A percentile compares a stretch with the other conserved stretches of the same genome.
phyloP scores from a whole-genome alignment of 225 moss, liverwort and hornwort species.

The Climacium dendroides region DNA sequence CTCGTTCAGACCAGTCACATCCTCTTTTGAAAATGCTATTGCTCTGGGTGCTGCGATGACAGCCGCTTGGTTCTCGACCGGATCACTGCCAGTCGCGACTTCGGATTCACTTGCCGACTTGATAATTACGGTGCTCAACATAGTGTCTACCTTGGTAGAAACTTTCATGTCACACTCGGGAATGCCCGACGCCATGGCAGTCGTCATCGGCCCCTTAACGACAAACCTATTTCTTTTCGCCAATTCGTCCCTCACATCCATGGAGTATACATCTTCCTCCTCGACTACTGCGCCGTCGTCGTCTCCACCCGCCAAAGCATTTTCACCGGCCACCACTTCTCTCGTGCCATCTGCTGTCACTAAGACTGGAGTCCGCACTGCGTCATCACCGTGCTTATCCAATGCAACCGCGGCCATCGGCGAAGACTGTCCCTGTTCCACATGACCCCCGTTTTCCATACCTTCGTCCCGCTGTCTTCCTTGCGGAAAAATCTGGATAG shows the following conservation, averaged over 20 bases:
- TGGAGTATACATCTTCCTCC: constrained; percentile 22
- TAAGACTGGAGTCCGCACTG: neutral
- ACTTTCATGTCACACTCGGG: constrained; percentile 1
- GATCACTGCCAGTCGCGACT: neutral
- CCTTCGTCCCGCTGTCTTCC: neutral
- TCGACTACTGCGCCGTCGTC: neutral
- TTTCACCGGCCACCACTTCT: neutral
- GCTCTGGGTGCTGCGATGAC: neutral
- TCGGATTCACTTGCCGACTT: neutral
- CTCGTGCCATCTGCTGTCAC: neutral
- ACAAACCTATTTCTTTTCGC: neutral
- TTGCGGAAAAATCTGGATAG: neutral
- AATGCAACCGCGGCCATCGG: neutral
- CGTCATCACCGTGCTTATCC: neutral
- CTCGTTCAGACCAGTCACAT: constrained; percentile 9
- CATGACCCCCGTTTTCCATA: neutral
- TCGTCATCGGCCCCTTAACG: neutral
- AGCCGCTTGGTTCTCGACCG: neutral
- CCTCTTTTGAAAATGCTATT: neutral
- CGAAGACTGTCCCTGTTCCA: neutral
- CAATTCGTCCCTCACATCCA: constrained; percentile 10
- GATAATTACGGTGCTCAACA: neutral
- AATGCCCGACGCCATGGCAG: neutral
- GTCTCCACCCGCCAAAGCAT: neutral
- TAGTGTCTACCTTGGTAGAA: neutral